Conservation (phyloP, 2,329 filamentous ascomycete genomes). For the Ascomycota sp. region DNA sequence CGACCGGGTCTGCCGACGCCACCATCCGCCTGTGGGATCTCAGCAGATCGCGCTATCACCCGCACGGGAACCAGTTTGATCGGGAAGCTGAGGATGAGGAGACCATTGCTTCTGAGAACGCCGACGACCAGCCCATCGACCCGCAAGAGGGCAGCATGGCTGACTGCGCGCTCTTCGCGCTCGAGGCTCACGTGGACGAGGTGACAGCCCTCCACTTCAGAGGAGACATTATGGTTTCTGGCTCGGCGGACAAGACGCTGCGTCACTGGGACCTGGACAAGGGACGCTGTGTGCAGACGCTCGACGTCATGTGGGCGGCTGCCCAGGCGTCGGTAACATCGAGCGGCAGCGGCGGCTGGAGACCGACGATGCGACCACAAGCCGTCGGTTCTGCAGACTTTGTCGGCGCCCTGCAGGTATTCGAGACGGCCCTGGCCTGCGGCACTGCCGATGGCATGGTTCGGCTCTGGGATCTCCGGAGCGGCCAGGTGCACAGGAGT, state of each 20-base stretch:
- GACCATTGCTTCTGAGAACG: constrained; percentile 50
- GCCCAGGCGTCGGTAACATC: constrained; percentile 62
- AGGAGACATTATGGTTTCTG: constrained; percentile 75
- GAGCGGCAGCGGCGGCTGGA: constrained; percentile 44
- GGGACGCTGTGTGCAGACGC: constrained; percentile 88
- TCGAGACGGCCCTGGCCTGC: constrained; percentile 84
- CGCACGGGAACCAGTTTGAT: constrained; percentile 37
- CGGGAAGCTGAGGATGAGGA: constrained; percentile 39
- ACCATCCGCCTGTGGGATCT: constrained; percentile 90
- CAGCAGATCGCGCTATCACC: constrained; percentile 66
- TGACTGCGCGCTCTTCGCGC: constrained; percentile 70
- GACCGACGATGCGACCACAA: constrained; percentile 40
- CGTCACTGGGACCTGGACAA: constrained; percentile 95
- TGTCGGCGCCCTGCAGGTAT: constrained; percentile 83
- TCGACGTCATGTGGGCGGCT: constrained; percentile 95
- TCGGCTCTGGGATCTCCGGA: constrained; percentile 83
- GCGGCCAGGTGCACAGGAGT: constrained; percentile 89
- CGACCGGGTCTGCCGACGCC: constrained; percentile 84
- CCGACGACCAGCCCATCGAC: constrained; percentile 43
- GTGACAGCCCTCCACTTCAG: constrained; percentile 84
- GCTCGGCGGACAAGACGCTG: constrained; percentile 89
- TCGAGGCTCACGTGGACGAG: constrained; percentile 80
- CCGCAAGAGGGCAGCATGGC: constrained; percentile 60
- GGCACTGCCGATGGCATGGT: constrained; percentile 97
- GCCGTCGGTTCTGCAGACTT: constrained; percentile 55